Conservation (phyloP, 305 asterid species). For the Coffea humblotiana region DNA sequence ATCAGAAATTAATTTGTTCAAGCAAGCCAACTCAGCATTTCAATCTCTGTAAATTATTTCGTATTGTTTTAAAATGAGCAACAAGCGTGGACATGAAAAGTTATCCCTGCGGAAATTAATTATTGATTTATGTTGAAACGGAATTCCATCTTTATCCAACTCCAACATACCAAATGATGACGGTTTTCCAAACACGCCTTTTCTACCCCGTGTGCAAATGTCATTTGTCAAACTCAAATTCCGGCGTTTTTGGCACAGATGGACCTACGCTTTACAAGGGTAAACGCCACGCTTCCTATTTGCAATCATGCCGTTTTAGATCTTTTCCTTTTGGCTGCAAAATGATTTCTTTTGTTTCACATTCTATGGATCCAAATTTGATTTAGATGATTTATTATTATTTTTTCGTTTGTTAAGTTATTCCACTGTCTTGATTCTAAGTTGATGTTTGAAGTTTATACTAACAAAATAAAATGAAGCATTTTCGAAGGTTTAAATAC, state of each 20-base stretch:
- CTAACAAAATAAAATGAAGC: background rate
- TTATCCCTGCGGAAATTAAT: background rate
- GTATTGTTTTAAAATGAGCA: background rate
- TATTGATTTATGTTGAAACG: background rate
- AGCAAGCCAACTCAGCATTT: background rate
- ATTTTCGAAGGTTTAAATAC: background rate
- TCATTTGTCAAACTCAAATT: background rate
- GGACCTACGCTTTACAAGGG: slow-evolving; percentile 1
- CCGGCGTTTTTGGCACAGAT: background rate
- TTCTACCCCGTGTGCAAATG: background rate
- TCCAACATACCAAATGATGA: background rate
- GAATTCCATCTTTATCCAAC: background rate
- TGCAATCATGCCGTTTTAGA: slow-evolving; percentile 7
- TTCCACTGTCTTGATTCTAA: background rate
- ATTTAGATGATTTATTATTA: background rate
- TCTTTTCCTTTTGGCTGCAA: background rate
- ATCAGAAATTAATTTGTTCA: background rate
- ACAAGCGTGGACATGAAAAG: background rate
- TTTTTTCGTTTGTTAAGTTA: too few species aligned
- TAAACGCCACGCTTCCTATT: slow-evolving; percentile 7
- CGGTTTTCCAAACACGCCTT: background rate
- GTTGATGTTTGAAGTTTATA: background rate
- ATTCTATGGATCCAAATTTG: background rate
- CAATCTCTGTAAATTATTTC: background rate
- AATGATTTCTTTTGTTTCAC: background rate